A percentile compares a stretch with the other conserved stretches of the same genome.
Conservation (phyloP, 495 filamentous ascomycete species). For the Penicillium desertorum region DNA sequence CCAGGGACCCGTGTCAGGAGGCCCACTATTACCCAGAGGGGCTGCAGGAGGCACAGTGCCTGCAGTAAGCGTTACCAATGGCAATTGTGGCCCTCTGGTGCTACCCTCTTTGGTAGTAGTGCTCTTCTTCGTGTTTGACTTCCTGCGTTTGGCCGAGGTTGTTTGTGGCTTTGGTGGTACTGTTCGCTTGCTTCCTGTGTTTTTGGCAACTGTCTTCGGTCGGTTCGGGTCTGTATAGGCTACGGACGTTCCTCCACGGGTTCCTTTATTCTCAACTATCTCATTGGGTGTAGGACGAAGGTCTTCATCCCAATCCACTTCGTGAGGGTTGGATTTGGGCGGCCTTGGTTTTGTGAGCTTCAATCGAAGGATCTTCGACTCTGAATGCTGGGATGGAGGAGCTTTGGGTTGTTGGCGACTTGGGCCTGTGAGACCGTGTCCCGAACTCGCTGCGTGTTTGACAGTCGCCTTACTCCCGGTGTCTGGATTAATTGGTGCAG, state of each 20-base stretch:
- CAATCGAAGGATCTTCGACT: conserved; percentile 18
- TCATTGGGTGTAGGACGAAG: conserved; percentile 33
- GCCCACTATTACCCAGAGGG: neutral
- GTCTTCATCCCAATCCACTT: conserved; percentile 40
- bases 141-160: conserved; percentile 18
- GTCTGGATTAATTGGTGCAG: neutral
- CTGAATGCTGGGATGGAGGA: neutral
- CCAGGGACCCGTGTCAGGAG: no score
- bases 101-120: neutral
- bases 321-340: neutral
- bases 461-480: neutral
- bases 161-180: conserved; percentile 4
- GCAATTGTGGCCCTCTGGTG: conserved; percentile 5
- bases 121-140: conserved; percentile 2
- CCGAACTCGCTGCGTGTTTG: neutral
- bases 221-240: conserved; percentile 21
- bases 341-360: conserved; percentile 10
- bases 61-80: conserved; percentile 10
- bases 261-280: neutral
- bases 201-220: conserved; percentile 1
- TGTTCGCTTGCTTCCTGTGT: conserved; percentile 10
- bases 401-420: conserved; percentile 6
- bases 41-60: neutral
- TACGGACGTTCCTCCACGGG: conserved; percentile 13
- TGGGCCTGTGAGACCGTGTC: neutral